Conservation (phyloP, 2,329 filamentous ascomycete species). For the Penicillium polonicum region DNA sequence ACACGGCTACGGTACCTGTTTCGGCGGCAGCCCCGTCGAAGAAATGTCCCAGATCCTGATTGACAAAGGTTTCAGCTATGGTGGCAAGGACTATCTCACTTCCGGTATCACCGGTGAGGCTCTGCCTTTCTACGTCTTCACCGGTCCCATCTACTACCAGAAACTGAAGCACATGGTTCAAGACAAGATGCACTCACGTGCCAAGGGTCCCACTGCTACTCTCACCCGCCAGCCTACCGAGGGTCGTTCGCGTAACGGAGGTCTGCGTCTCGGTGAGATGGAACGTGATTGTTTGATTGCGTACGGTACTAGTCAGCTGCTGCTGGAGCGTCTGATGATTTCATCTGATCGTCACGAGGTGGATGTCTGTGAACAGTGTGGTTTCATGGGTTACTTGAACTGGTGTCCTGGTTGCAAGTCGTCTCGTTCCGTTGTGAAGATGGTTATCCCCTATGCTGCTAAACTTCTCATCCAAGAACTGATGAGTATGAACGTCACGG, state of each 20-base stretch:
- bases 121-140: constrained; percentile 94
- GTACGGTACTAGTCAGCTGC: constrained; percentile 88
- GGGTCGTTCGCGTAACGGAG: constrained; percentile 87
- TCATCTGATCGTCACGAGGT: constrained; percentile 87
- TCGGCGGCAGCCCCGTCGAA: constrained; percentile 79
- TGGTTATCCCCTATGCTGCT: constrained; percentile 96
- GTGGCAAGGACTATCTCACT: constrained; percentile 95
- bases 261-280: constrained; percentile 94
- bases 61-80: constrained; percentile 88
- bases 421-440: constrained; percentile 78
- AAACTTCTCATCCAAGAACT: constrained; percentile 95
- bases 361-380: constrained; percentile 91
- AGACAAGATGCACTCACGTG: constrained; percentile 98
- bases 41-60: constrained; percentile 86
- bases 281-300: constrained; percentile 97
- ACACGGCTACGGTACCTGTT: constrained; percentile 86
- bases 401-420: constrained; percentile 93
- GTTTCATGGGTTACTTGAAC: constrained; percentile 90
- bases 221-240: constrained; percentile 95
- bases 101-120: constrained; percentile 93
- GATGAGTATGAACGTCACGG: constrained; percentile 98
- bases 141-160: constrained; percentile 98
- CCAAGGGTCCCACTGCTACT: constrained; percentile 84
- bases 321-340: constrained; percentile 92
- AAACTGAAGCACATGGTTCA: constrained; percentile 99